Evolutionary conservation across 2,329 filamentous ascomycete genomes (phyloP).

Genomic region (Aspergillus sp.): DNA sequence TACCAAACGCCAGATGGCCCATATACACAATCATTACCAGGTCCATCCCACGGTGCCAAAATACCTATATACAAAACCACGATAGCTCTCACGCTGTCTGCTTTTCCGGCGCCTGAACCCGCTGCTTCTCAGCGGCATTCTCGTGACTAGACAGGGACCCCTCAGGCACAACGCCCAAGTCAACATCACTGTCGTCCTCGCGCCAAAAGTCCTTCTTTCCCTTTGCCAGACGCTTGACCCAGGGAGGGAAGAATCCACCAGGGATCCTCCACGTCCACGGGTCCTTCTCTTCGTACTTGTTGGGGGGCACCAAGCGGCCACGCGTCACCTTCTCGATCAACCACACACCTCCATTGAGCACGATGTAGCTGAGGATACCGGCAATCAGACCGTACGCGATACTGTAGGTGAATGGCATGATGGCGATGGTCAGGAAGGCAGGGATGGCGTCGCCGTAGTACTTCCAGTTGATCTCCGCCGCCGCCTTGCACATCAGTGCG

Average conservation of each 20-base stretch:
- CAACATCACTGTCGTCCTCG: slow-evolving; percentile 22
- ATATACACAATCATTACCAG: neutral
- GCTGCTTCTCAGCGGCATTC: slow-evolving; percentile 9
- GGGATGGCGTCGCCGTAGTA: slow-evolving; percentile 82
- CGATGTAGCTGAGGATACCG: slow-evolving; percentile 72
- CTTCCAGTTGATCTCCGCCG: slow-evolving; percentile 82
- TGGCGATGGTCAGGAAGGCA: slow-evolving; percentile 75
- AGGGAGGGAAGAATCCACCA: slow-evolving; percentile 72
- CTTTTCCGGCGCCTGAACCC: neutral
- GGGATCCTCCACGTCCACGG: slow-evolving; percentile 75
- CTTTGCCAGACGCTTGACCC: slow-evolving; percentile 61
- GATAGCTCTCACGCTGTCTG: neutral
- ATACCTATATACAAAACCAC: neutral
- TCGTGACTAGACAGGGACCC: slow-evolving; percentile 17
- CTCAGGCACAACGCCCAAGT: slow-evolving; percentile 9
- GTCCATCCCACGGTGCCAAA: neutral
- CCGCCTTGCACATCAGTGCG: slow-evolving; percentile 78
- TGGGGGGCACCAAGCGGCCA: slow-evolving; percentile 69
- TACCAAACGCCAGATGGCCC: neutral
- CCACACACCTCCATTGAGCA: slow-evolving; percentile 71
- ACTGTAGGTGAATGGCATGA: slow-evolving; percentile 89
- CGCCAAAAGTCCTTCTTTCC: slow-evolving; percentile 77
- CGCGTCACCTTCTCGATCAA: slow-evolving; percentile 63
- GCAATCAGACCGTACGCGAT: slow-evolving; percentile 84
- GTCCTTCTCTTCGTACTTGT: slow-evolving; percentile 69